Evolutionary conservation across 2,329 filamentous ascomycete species (phyloP), one percentile per base, ranked within the genome.

Genomic region (Fusarium decemcellulare): DNA sequence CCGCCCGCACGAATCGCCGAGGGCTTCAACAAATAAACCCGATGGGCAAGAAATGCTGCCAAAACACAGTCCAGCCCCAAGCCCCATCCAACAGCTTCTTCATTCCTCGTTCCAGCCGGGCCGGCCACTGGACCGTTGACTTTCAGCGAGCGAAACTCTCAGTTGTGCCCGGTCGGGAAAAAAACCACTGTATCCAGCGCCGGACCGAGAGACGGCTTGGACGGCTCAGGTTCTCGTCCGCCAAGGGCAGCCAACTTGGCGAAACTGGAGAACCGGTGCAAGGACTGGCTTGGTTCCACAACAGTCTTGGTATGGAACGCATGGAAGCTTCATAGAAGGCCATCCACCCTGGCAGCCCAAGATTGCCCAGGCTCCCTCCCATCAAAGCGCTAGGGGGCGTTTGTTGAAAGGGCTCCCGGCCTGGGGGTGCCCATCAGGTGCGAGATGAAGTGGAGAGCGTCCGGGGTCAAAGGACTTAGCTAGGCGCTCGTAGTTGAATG

Each of bases 291-390:
- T 61, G 54, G 68, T 59, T 62, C 68, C 72, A 72, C 72, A 61
- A 30, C 54, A 53, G 58, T 54, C 54, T 67, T 60, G 59, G 58
- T 42, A 70, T 74, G 57, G 72, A 74, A 74, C 59, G 65, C 61
- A 74, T 74, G 54, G 72, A 74, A 74, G 72, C 71, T 71, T 71
- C 56, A 58, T 70, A 48, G 72, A 74, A 74, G 65, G 53, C 23
- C 40, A 61, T 47, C 58, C 23, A 23, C 23, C 68, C 11, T 43
- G 46, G 50, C 43, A 44, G 47, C 43, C 34, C 53, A 54, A 59
- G 34, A 67, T 66, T 64, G 58, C 59, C 60, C 54, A 67, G 55
- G 54, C 62, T 65, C 63, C 60, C 51, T 64, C 63, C 30, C 48
- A 39, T 51, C 37, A 10, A 59, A 43, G 51, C 54, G 63, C 53